Evolutionary conservation across 2,329 filamentous ascomycete genomes (phyloP).

Genomic region (Ophiostoma angusticollis): DNA sequence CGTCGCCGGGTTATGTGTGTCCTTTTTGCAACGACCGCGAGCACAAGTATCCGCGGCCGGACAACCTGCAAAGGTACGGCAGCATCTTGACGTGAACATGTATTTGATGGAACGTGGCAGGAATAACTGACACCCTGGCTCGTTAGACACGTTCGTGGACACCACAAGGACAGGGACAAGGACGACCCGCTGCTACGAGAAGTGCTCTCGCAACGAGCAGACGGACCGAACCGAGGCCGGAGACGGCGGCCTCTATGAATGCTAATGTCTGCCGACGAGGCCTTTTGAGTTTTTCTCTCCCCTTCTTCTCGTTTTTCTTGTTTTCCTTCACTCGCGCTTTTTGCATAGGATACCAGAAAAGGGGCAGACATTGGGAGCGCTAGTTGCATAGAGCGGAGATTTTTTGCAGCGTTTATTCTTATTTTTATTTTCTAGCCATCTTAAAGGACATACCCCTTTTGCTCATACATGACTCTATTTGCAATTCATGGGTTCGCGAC

Average conservation of each 20-base stretch:
- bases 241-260: slow-evolving; percentile 27
- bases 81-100: background rate
- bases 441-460: slow-evolving; percentile 2
- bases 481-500: background rate
- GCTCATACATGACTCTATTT: no score
- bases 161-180: slow-evolving; percentile 80
- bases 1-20: slow-evolving; percentile 89
- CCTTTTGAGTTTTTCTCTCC: background rate
- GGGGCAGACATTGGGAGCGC: background rate
- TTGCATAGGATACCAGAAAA: no score
- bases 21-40: slow-evolving; percentile 91
- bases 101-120: no score
- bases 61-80: slow-evolving; percentile 81
- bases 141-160: slow-evolving; percentile 74
- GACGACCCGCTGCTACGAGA: slow-evolving; percentile 72
- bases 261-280: background rate
- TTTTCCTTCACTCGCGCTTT: no score
- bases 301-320: background rate
- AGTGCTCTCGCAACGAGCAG: slow-evolving; percentile 72
- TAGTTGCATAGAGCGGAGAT: background rate
- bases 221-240: slow-evolving; percentile 70
- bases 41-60: slow-evolving; percentile 86
- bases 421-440: background rate
- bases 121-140: no score
- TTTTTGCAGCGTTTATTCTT: background rate